A percentile compares a stretch with the other conserved stretches of the same genome.
phyloP scores from a whole-genome alignment of 2,329 filamentous ascomycete species.

The Camillea tinctor region DNA sequence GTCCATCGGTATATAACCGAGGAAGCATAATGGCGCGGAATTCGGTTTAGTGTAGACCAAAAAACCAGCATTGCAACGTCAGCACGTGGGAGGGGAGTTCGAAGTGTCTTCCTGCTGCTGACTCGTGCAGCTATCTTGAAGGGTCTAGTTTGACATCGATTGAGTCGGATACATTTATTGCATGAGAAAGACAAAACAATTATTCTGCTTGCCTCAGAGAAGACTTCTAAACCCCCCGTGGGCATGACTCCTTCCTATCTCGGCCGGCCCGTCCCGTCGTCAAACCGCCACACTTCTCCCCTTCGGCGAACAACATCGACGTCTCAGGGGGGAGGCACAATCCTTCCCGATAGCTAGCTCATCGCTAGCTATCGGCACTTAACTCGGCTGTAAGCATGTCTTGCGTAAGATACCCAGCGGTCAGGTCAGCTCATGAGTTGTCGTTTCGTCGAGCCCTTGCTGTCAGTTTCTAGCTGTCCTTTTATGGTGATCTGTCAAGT shows the following conservation, averaged over 20 bases:
- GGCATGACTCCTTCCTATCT: slow-evolving; percentile 21
- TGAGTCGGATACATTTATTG: not conserved
- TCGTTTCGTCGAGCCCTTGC: not conserved
- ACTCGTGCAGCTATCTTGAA: slow-evolving; percentile 8
- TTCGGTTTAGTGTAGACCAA: slow-evolving; percentile 3
- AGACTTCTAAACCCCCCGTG: not conserved
- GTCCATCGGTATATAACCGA: not conserved
- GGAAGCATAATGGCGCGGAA: slow-evolving; percentile 1
- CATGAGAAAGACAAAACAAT: not conserved
- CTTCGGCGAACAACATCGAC: slow-evolving; percentile 8
- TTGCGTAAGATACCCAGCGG: not conserved
- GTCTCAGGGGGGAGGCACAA: slow-evolving; percentile 11
- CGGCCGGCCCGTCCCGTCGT: slow-evolving; percentile 23
- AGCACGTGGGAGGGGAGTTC: slow-evolving; percentile 13
- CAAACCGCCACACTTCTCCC: not conserved
- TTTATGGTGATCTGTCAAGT: not conserved
- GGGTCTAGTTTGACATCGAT: slow-evolving; percentile 6
- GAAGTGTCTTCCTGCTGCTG: slow-evolving; percentile 3
- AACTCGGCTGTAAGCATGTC: not conserved
- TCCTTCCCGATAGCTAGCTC: slow-evolving; percentile 18
- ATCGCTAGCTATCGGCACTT: slow-evolving; percentile 7
- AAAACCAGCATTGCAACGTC: slow-evolving; percentile 14
- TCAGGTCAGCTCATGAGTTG: not conserved
- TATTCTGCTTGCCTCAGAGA: not conserved
- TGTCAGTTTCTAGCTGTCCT: not conserved